Conservation (phyloP, 768 basidiomycete genomes). For the Suillus fuscotomentosus region DNA sequence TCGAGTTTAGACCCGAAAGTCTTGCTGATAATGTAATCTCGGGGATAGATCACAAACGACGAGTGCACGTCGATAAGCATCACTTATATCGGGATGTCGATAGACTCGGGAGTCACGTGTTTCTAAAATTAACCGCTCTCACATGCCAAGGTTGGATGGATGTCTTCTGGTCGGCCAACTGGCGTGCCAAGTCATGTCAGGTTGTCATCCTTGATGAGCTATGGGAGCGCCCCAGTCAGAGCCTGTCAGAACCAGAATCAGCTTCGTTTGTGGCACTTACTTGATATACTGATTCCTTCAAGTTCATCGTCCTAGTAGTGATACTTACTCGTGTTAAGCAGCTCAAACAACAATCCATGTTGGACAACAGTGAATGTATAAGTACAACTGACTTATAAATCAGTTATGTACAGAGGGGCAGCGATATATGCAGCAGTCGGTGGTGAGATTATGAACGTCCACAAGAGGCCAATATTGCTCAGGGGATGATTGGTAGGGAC, state of each 20-base stretch:
- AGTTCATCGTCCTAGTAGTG: background rate
- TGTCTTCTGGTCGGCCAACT: background rate
- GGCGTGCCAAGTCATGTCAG: background rate
- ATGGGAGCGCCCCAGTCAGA: background rate
- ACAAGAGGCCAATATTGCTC: background rate
- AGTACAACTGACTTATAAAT: background rate
- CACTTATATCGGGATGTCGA: too few species aligned
- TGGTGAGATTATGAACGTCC: background rate
- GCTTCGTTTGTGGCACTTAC: background rate
- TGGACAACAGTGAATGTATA: background rate
- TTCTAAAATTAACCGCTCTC: background rate
- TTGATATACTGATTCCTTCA: background rate
- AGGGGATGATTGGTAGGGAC: background rate
- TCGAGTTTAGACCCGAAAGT: too few species aligned
- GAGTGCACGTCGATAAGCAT: background rate
- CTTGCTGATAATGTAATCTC: background rate
- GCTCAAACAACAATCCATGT: background rate
- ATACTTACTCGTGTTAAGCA: background rate
- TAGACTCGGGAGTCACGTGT: background rate
- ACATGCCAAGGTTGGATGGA: too few species aligned
- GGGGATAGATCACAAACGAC: background rate
- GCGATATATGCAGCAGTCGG: background rate
- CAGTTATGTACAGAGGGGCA: background rate
- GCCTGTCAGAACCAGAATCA: background rate
- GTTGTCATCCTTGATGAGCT: background rate